A percentile compares a stretch with the other conserved stretches of the same genome.
Conservation (phyloP, 148 eudicot genomes). For the Amaranthus palmeri region DNA sequence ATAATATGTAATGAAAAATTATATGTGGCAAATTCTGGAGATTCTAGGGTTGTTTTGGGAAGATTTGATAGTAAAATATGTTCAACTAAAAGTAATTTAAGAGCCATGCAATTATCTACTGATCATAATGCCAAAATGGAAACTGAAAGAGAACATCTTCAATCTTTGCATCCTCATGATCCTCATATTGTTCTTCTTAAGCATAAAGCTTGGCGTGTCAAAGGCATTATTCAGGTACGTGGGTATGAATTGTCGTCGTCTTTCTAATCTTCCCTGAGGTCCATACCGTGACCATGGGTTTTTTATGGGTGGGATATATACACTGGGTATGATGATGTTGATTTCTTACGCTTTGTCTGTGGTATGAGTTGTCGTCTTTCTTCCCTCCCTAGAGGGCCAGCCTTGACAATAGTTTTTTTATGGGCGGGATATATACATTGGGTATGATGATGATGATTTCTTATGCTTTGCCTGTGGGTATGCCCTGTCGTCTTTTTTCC, state of each 20-base stretch:
- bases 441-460: too few relatives aligned
- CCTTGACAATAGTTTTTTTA: too few relatives aligned
- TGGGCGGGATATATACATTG: too few relatives aligned
- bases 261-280: too few relatives aligned
- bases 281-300: too few relatives aligned
- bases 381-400: too few relatives aligned
- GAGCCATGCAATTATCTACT: slow-evolving; percentile 64
- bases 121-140: slow-evolving; percentile 75
- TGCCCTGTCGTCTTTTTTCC: background rate
- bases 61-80: slow-evolving; percentile 31
- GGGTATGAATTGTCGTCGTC: background rate
- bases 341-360: too few relatives aligned
- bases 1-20: slow-evolving; percentile 53
- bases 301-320: too few relatives aligned
- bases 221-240: slow-evolving; percentile 82
- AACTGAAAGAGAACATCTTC: slow-evolving; percentile 64
- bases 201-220: slow-evolving; percentile 88
- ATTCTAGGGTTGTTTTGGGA: slow-evolving; percentile 81
- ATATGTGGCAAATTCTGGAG: slow-evolving; percentile 76
- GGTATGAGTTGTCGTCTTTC: background rate
- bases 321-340: too few relatives aligned
- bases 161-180: slow-evolving; percentile 59
- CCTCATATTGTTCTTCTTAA: slow-evolving; percentile 63
- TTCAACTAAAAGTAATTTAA: slow-evolving; percentile 18
- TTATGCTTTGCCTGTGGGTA: too few relatives aligned